A percentile compares a stretch with the other conserved stretches of the same genome.
Conservation (phyloP, 306 rosid genomes). For the Lithocarpus polystachyus region DNA sequence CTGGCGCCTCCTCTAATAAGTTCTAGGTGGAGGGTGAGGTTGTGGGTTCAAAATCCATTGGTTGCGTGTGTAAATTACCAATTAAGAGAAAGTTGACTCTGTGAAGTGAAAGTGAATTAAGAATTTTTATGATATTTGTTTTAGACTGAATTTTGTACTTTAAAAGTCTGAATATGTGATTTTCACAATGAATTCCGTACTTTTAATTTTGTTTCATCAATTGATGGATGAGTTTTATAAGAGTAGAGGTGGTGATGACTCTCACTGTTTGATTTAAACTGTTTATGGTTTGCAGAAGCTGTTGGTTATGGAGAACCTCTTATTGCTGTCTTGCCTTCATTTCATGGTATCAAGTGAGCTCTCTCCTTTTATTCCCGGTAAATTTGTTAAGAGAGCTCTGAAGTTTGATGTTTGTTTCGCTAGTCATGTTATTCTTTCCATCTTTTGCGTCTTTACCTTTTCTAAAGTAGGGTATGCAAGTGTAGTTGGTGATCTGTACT, state of each 20-base stretch:
- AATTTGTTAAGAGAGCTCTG: conserved; percentile 17
- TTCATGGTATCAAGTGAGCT: conserved; percentile 69
- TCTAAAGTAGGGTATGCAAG: not conserved
- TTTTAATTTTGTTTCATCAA: not conserved
- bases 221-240: not conserved
- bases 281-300: conserved; percentile 61
- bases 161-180: not conserved
- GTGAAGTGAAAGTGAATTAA: not conserved
- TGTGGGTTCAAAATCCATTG: too few species aligned
- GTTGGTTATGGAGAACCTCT: conserved; percentile 93
- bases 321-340: conserved; percentile 82
- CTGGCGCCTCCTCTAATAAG: too few species aligned
- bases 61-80: too few species aligned
- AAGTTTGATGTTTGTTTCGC: conserved; percentile 23
- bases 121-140: not conserved
- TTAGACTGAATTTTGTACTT: not conserved
- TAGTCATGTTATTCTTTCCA: conserved; percentile 7
- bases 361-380: conserved; percentile 11
- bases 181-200: not conserved
- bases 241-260: not conserved
- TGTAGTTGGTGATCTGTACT: conserved; percentile 21
- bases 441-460: not conserved
- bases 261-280: conserved; percentile 5
- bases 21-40: too few species aligned
- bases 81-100: not conserved